These are phyloP conservation scores for Amphichorda felina DNA, from an alignment of 2,329 filamentous ascomycete species.

Conservation along the genomic window DNA sequence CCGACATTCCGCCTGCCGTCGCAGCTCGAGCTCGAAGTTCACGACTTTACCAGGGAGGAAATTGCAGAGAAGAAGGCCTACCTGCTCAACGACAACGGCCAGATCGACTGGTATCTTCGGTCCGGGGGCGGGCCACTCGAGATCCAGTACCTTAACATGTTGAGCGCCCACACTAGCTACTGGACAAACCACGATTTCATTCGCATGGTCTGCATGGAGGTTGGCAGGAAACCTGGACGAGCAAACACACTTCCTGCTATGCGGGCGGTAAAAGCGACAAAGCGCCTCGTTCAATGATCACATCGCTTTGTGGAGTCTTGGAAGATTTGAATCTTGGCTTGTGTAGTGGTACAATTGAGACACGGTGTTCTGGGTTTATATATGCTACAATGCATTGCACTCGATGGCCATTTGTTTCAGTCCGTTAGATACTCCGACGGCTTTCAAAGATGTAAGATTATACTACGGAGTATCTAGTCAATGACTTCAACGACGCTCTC, in stretches of 20 bases:
- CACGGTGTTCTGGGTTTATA: no score
- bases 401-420: no score
- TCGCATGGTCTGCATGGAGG: constrained; percentile 79
- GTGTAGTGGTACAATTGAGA: no score
- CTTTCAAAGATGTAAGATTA: no score
- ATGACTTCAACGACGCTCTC: no score
- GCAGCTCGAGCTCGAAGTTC: constrained; percentile 83
- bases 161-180: constrained; percentile 89
- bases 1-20: constrained; percentile 39
- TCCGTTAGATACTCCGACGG: no score
- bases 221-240: constrained; percentile 63
- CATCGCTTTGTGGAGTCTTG: no score
- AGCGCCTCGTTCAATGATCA: constrained; percentile 13
- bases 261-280: constrained; percentile 43
- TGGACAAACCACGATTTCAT: constrained; percentile 84
- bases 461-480: no score
- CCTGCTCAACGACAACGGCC: constrained; percentile 88
- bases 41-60: constrained; percentile 88
- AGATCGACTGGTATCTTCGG: constrained; percentile 81
- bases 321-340: no score
- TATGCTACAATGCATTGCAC: no score
- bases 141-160: constrained; percentile 94
- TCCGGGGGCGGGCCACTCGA: constrained; percentile 80
- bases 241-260: constrained; percentile 44
- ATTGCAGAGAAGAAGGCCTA: constrained; percentile 81